phyloP scores from a whole-genome alignment of 805 yeast species.

The Myxozyma sirexii region DNA sequence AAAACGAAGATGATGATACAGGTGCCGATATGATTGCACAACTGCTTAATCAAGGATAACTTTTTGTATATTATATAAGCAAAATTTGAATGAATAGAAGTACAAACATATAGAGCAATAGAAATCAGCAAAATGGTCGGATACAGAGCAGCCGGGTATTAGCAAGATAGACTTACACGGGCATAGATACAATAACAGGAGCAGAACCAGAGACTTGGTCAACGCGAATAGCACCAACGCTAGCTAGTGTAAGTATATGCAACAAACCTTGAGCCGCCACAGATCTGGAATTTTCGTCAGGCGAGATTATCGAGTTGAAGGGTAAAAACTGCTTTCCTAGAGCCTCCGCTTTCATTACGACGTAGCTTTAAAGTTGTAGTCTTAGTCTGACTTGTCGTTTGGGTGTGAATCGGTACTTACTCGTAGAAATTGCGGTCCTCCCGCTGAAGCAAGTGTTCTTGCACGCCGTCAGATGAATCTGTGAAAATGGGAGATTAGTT shows the following conservation, averaged over 20 bases:
- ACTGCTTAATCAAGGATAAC: slow-evolving; percentile 2
- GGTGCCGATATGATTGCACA: slow-evolving; percentile 9
- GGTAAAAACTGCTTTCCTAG: neutral
- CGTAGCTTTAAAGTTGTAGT: slow-evolving; percentile 10
- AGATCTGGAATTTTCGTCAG: neutral
- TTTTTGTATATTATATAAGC: neutral
- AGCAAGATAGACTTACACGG: neutral
- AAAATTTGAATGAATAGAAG: neutral
- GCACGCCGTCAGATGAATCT: neutral
- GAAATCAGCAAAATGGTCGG: neutral
- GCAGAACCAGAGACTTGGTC: slow-evolving; percentile 7
- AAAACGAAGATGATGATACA: slow-evolving; percentile 47
- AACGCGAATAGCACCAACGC: slow-evolving; percentile 15
- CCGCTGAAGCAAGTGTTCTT: neutral
- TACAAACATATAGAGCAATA: neutral
- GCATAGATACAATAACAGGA: neutral
- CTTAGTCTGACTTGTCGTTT: neutral
- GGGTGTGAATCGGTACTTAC: neutral
- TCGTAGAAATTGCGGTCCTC: slow-evolving; percentile 31
- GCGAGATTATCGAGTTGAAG: slow-evolving; percentile 16
- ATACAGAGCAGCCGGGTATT: neutral
- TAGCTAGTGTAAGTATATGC: slow-evolving; percentile 19
- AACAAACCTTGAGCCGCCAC: slow-evolving; percentile 26
- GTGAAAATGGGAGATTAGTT: neutral
- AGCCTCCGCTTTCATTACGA: slow-evolving; percentile 15